These are phyloP conservation scores for Penicillium freii DNA, from an alignment of 2,329 filamentous ascomycete genomes.

Conservation along the genomic window DNA sequence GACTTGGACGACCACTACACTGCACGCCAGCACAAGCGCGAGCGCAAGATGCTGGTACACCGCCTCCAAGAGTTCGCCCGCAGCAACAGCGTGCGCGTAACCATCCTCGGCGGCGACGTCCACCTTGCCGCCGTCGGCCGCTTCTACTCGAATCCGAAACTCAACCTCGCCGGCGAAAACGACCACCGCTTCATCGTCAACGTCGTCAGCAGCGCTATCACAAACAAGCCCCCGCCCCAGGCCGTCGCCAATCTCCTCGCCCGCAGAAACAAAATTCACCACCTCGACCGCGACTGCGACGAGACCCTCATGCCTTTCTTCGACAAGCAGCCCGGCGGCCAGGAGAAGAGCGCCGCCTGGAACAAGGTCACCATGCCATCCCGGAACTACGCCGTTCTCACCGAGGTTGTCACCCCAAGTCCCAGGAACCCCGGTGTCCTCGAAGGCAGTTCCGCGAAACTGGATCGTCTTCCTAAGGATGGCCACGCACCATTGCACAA, in stretches of 20 bases:
- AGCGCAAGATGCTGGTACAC: conserved; percentile 72
- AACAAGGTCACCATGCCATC: conserved; percentile 84
- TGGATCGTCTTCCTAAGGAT: conserved; percentile 51
- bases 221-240: conserved; percentile 65
- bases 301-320: conserved; percentile 64
- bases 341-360: conserved; percentile 63
- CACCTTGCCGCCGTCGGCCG: conserved; percentile 55
- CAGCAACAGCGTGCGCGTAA: conserved; percentile 56
- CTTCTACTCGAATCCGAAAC: conserved; percentile 62
- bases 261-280: conserved; percentile 64
- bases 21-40: conserved; percentile 82
- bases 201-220: conserved; percentile 63
- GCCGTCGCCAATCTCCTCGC: conserved; percentile 65
- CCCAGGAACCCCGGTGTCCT: conserved; percentile 20
- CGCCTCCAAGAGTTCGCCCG: conserved; percentile 60
- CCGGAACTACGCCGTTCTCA: conserved; percentile 64
- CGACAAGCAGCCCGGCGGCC: conserved; percentile 58
- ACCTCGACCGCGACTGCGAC: conserved; percentile 61
- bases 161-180: conserved; percentile 55
- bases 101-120: conserved; percentile 64
- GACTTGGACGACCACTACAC: conserved; percentile 76
- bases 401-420: conserved; percentile 45
- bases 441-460: conserved; percentile 24
- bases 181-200: conserved; percentile 66
- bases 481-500: conserved; percentile 69